These are phyloP conservation scores for Mycena venus DNA, from an alignment of 768 basidiomycete genomes.

Conservation along the genomic window DNA sequence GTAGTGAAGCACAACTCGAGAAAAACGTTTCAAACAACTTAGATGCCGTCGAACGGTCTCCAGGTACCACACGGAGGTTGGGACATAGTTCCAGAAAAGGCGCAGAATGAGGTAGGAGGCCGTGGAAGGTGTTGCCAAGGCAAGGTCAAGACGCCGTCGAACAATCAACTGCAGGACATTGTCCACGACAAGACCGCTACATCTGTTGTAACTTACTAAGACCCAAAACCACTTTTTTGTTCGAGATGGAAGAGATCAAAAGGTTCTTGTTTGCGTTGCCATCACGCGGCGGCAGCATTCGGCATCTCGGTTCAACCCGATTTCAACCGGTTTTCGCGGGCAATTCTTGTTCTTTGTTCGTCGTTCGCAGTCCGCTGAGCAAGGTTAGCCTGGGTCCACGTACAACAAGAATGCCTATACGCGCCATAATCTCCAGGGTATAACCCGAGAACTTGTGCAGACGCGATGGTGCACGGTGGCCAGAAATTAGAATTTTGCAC, in stretches of 20 bases:
- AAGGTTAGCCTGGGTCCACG: no score
- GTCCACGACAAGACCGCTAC: conserved; percentile 1
- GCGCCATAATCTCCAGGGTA: no score
- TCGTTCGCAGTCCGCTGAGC: no score
- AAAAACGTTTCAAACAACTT: background rate
- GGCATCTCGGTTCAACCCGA: conserved; percentile 19
- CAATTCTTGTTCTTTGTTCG: background rate
- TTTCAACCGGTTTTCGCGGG: background rate
- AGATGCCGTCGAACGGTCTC: conserved; percentile 8
- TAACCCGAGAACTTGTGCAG: no score
- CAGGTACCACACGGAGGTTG: background rate
- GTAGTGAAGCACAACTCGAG: background rate
- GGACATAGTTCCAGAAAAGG: background rate
- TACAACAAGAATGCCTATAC: no score
- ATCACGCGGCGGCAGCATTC: background rate
- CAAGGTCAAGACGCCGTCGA: conserved; percentile 8
- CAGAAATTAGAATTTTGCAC: no score
- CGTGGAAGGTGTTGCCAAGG: conserved; percentile 5
- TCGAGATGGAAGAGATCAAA: background rate
- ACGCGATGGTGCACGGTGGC: no score
- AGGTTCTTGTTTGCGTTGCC: background rate
- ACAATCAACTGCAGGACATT: background rate
- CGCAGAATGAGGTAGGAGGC: background rate
- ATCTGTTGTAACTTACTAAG: background rate
- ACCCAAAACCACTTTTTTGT: no score